These are phyloP conservation scores for Heritiera fomes DNA, from an alignment of 345 rosid species.

Conservation along the genomic window DNA sequence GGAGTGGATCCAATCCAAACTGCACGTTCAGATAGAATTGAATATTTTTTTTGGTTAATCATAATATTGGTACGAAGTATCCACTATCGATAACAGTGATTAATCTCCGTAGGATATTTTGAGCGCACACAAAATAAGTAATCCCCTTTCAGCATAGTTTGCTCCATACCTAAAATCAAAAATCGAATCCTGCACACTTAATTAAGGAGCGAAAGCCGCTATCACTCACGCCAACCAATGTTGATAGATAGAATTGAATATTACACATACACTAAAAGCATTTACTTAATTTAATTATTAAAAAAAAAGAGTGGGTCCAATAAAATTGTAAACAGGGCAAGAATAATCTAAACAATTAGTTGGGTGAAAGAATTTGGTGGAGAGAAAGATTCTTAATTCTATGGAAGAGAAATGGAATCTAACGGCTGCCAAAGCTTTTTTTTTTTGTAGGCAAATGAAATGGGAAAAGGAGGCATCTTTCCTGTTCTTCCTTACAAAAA, in stretches of 20 bases:
- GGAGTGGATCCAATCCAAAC: conserved; percentile 37
- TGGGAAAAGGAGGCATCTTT: background rate
- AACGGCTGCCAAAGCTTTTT: conserved; percentile 48
- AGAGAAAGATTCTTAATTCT: conserved; percentile 36
- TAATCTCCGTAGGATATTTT: no score
- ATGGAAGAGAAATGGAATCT: conserved; percentile 42
- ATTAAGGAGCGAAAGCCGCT: no score
- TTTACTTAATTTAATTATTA: background rate
- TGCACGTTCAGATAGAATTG: conserved; percentile 19
- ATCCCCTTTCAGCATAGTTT: no score
- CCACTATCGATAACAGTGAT: no score
- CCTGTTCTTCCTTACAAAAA: background rate
- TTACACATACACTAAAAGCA: background rate
- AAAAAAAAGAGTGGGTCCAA: background rate
- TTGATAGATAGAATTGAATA: conserved; percentile 11
- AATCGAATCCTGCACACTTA: no score
- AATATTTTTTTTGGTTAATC: no score
- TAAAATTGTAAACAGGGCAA: background rate
- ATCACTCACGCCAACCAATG: no score
- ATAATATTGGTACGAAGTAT: no score
- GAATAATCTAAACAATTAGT: background rate
- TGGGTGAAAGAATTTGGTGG: background rate
- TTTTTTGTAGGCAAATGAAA: conserved; percentile 5
- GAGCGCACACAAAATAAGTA: no score
- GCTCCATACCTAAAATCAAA: no score